Evolutionary conservation across 352 stramenopile genomes (phyloP), one percentile per base, ranked within the genome.

Genomic region (Peronosclerospora sorghi): DNA sequence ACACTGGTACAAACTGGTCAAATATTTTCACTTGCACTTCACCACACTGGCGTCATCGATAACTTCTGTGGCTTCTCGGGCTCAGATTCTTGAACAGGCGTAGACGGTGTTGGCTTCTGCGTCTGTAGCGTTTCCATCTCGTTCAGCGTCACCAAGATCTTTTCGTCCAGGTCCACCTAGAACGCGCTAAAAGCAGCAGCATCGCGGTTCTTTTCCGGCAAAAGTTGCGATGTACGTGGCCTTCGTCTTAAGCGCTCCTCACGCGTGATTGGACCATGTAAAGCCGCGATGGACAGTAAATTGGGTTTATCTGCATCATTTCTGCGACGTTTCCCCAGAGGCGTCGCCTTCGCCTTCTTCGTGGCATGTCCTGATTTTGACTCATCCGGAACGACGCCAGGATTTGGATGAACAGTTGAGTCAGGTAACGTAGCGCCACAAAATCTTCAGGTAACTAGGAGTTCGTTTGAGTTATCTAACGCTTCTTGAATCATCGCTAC

Each of bases 61-160:
- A 72, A 54, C 2, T 43, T 32, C 32, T 67, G 66, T 0, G 63
- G n/a, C n/a, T n/a, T n/a, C n/a, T n/a, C n/a, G n/a, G n/a, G n/a
- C n/a, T n/a, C n/a, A n/a, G n/a, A n/a, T n/a, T n/a, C n/a, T n/a
- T n/a, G n/a, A n/a, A 87, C 49, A 18, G 77, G 85, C 20, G 73
- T 87, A 10, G 73, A 83, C 13, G 74, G 73, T 15, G 68, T 83
- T 8, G 80, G 80, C 41, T 90, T 87, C 39, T 73, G 67, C 0
- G 69, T 59, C 53, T 89, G 73, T 21, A 61, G 59, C 24, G 65
- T 84, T 50, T 93, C 69, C 21, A 90, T 61, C 50, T 86, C 86
- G 48, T 86, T 87, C 27, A 93, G 48, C 26, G 75, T 88, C 35
- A 65, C 69, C 24, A 93, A 74, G n/a, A n/a, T n/a, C n/a, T n/a